Evolutionary conservation across 805 yeast genomes (phyloP).

Genomic region (Candida broadrunensis): DNA sequence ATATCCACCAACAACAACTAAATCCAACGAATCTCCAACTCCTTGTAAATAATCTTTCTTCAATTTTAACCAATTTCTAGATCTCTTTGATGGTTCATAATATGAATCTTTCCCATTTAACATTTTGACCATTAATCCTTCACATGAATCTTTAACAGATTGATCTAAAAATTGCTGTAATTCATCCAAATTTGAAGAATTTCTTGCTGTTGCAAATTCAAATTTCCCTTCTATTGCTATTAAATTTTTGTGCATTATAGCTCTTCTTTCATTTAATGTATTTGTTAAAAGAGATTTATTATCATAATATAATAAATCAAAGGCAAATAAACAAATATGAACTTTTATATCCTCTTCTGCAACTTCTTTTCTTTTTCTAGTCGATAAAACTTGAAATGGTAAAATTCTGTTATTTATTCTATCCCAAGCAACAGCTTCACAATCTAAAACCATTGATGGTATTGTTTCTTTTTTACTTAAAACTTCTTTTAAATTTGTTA

Average conservation of each 20-base stretch:
- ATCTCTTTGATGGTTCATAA: constrained; percentile 93
- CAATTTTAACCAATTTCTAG: constrained; percentile 91
- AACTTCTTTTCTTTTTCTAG: constrained; percentile 93
- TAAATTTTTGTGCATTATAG: constrained; percentile 54
- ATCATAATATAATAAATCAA: constrained; percentile 77
- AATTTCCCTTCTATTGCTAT: constrained; percentile 71
- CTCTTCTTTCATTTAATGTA: constrained; percentile 70
- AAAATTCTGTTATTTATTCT: constrained; percentile 69
- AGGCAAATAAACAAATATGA: constrained; percentile 87
- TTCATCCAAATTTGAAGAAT: constrained; percentile 68
- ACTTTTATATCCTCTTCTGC: constrained; percentile 84
- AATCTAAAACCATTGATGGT: constrained; percentile 72
- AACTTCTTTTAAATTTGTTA: constrained; percentile 63
- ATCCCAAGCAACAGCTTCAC: constrained; percentile 99
- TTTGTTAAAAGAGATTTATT: constrained; percentile 66
- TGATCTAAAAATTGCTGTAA: constrained; percentile 83
- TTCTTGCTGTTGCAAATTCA: constrained; percentile 71
- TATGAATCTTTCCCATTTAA: constrained; percentile 75
- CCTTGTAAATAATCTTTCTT: constrained; percentile 95
- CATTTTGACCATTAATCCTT: constrained; percentile 94
- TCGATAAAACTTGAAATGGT: constrained; percentile 90
- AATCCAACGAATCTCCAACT: constrained; percentile 91
- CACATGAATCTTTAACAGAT: constrained; percentile 86
- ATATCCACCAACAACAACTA: constrained; percentile 93
- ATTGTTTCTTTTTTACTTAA: constrained; percentile 35